Evolutionary conservation across 768 basidiomycete species (phyloP).

Genomic region (Tricholoma sp.): DNA sequence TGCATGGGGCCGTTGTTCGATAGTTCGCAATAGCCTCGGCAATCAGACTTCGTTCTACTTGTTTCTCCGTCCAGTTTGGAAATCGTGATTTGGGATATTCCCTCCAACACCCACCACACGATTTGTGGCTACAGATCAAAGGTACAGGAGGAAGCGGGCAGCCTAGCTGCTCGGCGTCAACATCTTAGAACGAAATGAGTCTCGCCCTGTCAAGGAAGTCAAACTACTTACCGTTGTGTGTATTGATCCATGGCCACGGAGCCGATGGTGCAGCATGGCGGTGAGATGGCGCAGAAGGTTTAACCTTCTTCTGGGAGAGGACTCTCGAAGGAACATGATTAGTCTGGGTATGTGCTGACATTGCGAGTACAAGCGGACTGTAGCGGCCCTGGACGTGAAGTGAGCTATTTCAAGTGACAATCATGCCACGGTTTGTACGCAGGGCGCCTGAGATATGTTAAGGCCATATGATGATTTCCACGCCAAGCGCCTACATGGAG

Average conservation of each 20-base stretch:
- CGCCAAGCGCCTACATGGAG: no score
- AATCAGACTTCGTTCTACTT: conserved; percentile 38
- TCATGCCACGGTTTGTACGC: no score
- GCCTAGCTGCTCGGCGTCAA: conserved; percentile 29
- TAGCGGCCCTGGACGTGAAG: no score
- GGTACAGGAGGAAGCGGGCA: conserved; percentile 30
- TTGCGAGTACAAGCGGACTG: neutral
- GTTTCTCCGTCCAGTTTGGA: conserved; percentile 53
- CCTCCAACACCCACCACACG: conserved; percentile 35
- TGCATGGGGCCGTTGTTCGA: conserved; percentile 14
- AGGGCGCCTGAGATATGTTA: no score
- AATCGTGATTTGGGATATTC: conserved; percentile 43
- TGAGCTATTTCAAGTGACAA: no score
- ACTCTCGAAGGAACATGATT: neutral
- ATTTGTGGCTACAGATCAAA: conserved; percentile 28
- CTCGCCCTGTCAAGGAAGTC: neutral
- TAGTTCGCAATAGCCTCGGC: conserved; percentile 23
- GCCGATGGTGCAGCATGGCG: conserved; percentile 42
- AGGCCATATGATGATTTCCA: no score
- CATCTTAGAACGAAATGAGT: conserved; percentile 18
- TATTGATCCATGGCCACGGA: conserved; percentile 44
- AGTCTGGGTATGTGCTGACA: neutral
- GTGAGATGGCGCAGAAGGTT: conserved; percentile 32
- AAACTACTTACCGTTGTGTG: conserved; percentile 25
- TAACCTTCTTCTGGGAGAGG: neutral